Base-by-base conservation (phyloP, 2,329 filamentous ascomycete genomes). In the Volutella citrinella region DNA sequence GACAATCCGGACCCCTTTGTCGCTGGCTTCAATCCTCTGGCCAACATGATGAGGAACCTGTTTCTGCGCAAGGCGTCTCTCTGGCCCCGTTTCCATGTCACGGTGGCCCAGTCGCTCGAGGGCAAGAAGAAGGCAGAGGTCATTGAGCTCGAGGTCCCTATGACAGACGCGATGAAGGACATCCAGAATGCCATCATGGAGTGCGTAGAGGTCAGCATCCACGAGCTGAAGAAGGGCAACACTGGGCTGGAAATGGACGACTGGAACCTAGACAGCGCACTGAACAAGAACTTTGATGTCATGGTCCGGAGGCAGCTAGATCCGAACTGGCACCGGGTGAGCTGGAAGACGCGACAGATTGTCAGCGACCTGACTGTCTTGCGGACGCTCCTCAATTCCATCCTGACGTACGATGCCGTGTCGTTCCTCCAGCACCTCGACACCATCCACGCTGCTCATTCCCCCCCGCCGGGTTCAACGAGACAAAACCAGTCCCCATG, bases 171-270 rank as follows among this genome's bases (percentile, higher is more conserved):
- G 30, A 98, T 98, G 93, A 78, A 77, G 40, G 82, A 89, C 25
- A 96, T 98, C 24, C 93, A 98, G 56, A 91, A 87, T 45, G 90
- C 93, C 17, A 84, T 97, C 40, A 78, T 98, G 63, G 91, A 97
- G 57, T 98, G 93, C 56, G 90, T 98, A 13, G 91, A 97, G 61
- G 83, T 88, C 48, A 95, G 89, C 56, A 93, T 98, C 46, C 80
- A 86, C 35, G 93, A 98, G 63, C 74, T 98, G 26, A 94, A 91
- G 59, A 97, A 95, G 64, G 78, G 80, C 13, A 97, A 96, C 54
- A 76, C 81, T 2, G 90, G 89, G 3, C 69, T 98, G 7, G 91
- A 97, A 49, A 90, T 97, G 80, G 90, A 94, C 40, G 90, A 96
- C 54, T 97, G 91, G 91, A 96, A 88, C 30, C 71, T 95, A 13